These are phyloP conservation scores for Neurospora sublineolata DNA, from an alignment of 495 filamentous ascomycete species.

Conservation along the genomic window DNA sequence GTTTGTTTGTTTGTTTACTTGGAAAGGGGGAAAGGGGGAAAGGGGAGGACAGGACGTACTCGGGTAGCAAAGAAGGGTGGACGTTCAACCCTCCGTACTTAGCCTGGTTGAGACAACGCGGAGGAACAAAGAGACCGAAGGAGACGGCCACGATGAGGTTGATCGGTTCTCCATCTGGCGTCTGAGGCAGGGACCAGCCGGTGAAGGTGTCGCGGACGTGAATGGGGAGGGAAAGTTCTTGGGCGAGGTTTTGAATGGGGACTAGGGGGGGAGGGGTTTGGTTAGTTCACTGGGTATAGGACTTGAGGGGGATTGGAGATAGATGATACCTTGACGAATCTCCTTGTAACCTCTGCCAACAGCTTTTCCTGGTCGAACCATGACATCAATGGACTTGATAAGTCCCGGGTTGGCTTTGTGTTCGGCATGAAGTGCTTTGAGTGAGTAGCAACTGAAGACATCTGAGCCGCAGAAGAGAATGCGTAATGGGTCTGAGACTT, in stretches of 20 bases:
- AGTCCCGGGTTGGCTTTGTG: conserved; percentile 36
- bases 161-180: conserved; percentile 40
- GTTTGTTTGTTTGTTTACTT: neutral
- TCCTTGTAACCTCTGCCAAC: conserved; percentile 61
- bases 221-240: conserved; percentile 49
- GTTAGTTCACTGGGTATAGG: conserved; percentile 23
- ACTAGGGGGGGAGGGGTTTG: conserved; percentile 36
- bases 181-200: conserved; percentile 52
- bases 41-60: conserved; percentile 36
- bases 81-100: conserved; percentile 85
- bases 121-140: conserved; percentile 82
- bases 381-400: conserved; percentile 77
- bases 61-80: conserved; percentile 86
- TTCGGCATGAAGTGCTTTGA: conserved; percentile 58
- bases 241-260: conserved; percentile 59
- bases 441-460: conserved; percentile 72
- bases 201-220: conserved; percentile 71
- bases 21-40: neutral
- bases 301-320: conserved; percentile 34
- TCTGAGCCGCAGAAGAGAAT: conserved; percentile 96
- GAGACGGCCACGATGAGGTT: conserved; percentile 93
- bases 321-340: conserved; percentile 50
- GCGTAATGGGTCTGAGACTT: conserved; percentile 49
- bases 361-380: conserved; percentile 66
- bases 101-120: conserved; percentile 52